Percentiles rank a stretch among this genome's conserved stretches.
Evolutionary conservation across 2,329 filamentous ascomycete species (phyloP).

Genomic region (Tolypocladium amazonense): DNA sequence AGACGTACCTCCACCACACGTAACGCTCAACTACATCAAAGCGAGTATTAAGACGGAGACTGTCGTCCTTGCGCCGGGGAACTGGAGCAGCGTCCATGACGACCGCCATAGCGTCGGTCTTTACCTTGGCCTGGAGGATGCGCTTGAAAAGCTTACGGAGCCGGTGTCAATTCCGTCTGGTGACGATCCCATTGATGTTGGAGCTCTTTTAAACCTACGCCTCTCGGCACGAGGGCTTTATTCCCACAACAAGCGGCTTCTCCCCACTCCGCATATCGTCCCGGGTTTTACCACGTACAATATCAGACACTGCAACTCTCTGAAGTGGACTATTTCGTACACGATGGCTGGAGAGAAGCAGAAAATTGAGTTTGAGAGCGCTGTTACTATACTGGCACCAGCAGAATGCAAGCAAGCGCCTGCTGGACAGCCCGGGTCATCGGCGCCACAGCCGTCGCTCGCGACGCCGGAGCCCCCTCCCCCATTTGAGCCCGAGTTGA

Average conservation of each 20-base stretch:
- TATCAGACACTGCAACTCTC: constrained; percentile 10
- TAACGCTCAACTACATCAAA: constrained; percentile 7
- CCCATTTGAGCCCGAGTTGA: neutral
- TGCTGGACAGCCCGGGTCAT: neutral
- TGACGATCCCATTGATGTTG: constrained; percentile 3
- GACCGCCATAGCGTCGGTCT: neutral
- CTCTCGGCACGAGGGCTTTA: neutral
- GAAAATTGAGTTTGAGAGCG: neutral
- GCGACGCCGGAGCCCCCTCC: neutral
- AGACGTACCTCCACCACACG: constrained; percentile 2
- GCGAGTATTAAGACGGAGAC: constrained; percentile 8
- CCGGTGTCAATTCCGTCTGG: constrained; percentile 3
- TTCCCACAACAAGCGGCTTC: neutral
- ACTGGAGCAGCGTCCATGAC: neutral
- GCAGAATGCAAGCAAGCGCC: neutral
- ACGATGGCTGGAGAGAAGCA: neutral
- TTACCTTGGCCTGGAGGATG: constrained; percentile 1
- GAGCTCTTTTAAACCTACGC: constrained; percentile 1
- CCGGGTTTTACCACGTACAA: constrained; percentile 15
- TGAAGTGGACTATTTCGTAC: constrained; percentile 9
- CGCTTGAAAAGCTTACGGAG: neutral
- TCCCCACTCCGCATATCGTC: neutral
- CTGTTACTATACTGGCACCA: neutral
- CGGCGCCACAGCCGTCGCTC: neutral
- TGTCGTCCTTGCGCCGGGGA: constrained; percentile 6